These are phyloP conservation scores for Aspergillus japonicus DNA, from an alignment of 2,329 filamentous ascomycete genomes.

Conservation along the genomic window DNA sequence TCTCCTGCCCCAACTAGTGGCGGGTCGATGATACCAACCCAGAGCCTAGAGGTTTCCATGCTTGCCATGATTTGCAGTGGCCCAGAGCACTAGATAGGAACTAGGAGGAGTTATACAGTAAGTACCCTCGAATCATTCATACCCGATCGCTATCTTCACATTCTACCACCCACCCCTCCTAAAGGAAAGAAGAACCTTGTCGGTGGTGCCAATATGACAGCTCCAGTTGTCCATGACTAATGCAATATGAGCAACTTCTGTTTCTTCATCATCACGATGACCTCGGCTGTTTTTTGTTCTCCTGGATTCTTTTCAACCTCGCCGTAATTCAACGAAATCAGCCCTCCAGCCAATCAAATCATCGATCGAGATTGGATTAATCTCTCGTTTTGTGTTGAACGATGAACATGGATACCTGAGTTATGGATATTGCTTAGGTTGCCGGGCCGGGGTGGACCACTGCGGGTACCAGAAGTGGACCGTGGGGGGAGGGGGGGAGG, in stretches of 20 bases:
- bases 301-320: too few species aligned
- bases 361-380: not conserved
- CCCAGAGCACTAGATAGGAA: constrained; percentile 6
- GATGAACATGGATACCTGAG: too few species aligned
- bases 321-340: too few species aligned
- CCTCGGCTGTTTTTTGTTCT: too few species aligned
- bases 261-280: too few species aligned
- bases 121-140: constrained; percentile 9
- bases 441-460: constrained; percentile 29
- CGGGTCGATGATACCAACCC: not conserved
- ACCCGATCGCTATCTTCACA: constrained; percentile 16
- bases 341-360: too few species aligned
- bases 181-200: not conserved
- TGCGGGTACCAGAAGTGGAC: constrained; percentile 22
- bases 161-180: not conserved
- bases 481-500: constrained; percentile 11
- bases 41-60: constrained; percentile 4
- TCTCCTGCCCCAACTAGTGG: not conserved
- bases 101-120: constrained; percentile 5
- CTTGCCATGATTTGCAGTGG: constrained; percentile 9
- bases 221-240: not conserved
- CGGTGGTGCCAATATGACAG: not conserved
- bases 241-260: not conserved
- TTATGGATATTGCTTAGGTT: constrained; percentile 20
- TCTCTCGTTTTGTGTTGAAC: too few species aligned